phyloP scores from a whole-genome alignment of 2,329 filamentous ascomycete genomes.

The Exophiala sideris region DNA sequence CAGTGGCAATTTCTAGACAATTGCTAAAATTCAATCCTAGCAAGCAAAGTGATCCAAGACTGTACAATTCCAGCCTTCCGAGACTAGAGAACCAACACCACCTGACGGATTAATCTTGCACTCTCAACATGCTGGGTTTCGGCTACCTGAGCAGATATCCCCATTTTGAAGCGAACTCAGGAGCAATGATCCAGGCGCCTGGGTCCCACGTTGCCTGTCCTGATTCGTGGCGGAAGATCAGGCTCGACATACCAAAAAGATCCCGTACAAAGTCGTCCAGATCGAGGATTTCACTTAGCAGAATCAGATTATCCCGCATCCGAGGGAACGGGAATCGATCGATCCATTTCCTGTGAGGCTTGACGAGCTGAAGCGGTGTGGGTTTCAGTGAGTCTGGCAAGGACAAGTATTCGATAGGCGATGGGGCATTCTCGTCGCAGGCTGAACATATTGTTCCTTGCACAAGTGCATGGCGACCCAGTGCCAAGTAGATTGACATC shows the following conservation, averaged over 20 bases:
- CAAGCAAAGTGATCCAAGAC: no score
- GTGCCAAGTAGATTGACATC: no score
- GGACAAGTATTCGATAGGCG: no score
- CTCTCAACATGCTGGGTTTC: no score
- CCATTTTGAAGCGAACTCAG: constrained; percentile 36
- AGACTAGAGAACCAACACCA: no score
- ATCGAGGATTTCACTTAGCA: constrained; percentile 30
- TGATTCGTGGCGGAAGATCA: constrained; percentile 27
- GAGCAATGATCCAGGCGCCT: constrained; percentile 35
- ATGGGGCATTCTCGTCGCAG: no score
- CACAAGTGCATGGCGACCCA: no score
- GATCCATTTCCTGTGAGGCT: constrained; percentile 38
- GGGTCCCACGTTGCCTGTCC: constrained; percentile 35
- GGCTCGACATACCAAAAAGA: constrained; percentile 35
- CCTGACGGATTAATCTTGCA: no score
- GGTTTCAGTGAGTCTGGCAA: constrained; percentile 33
- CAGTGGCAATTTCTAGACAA: no score
- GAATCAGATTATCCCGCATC: constrained; percentile 39
- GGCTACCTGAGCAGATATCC: constrained; percentile 30
- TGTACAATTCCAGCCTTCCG: no score
- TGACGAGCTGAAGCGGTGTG: constrained; percentile 34
- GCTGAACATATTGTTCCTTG: no score
- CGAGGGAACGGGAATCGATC: constrained; percentile 41
- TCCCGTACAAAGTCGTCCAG: constrained; percentile 38
- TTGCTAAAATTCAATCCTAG: no score